Evolutionary conservation across 2,329 filamentous ascomycete species (phyloP).

Genomic region (Neofusicoccum parvum): DNA sequence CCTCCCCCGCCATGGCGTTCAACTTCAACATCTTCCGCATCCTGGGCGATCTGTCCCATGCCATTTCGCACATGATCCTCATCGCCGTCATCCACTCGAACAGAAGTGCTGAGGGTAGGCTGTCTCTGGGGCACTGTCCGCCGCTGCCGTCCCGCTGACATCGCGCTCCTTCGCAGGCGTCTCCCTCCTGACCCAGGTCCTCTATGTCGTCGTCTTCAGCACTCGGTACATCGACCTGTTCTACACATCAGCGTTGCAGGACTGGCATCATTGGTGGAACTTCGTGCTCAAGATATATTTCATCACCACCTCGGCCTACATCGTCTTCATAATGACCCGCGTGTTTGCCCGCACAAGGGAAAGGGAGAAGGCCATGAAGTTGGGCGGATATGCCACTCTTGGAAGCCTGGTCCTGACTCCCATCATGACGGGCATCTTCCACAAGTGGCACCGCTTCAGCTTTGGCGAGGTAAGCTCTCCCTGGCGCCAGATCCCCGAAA

Average conservation of each 20-base stretch:
- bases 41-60: slow-evolving; percentile 80
- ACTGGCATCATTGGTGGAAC: slow-evolving; percentile 54
- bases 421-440: slow-evolving; percentile 71
- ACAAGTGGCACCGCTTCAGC: slow-evolving; percentile 33
- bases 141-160: not conserved
- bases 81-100: slow-evolving; percentile 90
- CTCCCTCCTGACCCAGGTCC: slow-evolving; percentile 84
- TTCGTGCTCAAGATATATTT: slow-evolving; percentile 88
- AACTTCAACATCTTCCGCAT: slow-evolving; percentile 66
- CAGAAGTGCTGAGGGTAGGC: slow-evolving; percentile 75
- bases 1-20: slow-evolving; percentile 28
- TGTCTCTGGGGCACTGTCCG: not conserved
- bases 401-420: slow-evolving; percentile 71
- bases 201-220: slow-evolving; percentile 85
- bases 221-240: slow-evolving; percentile 88
- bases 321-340: slow-evolving; percentile 83
- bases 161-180: slow-evolving; percentile 59
- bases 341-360: slow-evolving; percentile 86
- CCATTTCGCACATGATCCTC: slow-evolving; percentile 84
- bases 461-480: slow-evolving; percentile 22
- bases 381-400: slow-evolving; percentile 70
- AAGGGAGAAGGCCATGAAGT: slow-evolving; percentile 89
- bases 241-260: slow-evolving; percentile 40
- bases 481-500: not conserved
- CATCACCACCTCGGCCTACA: slow-evolving; percentile 80